Conservation (phyloP, 2,329 filamentous ascomycete species). For the Microdochium bolleyi region DNA sequence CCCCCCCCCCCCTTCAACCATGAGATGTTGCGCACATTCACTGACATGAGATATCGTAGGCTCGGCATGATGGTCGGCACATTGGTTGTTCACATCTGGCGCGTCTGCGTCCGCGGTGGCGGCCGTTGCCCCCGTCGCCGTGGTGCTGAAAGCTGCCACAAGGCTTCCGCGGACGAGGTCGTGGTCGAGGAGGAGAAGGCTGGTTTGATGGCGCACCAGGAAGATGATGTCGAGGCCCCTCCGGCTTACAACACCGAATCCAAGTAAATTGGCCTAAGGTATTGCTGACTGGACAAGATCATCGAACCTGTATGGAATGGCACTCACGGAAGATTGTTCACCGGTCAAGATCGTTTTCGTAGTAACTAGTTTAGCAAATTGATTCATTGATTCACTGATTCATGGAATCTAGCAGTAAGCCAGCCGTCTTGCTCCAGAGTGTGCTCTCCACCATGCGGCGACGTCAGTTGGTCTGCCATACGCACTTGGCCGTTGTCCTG, state of each 20-base stretch:
- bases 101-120: slow-evolving; percentile 37
- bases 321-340: too few relatives aligned
- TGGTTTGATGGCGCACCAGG: slow-evolving; percentile 33
- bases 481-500: too few relatives aligned
- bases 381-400: too few relatives aligned
- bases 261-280: neutral
- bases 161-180: slow-evolving; percentile 27
- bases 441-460: too few relatives aligned
- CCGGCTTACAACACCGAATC: slow-evolving; percentile 18
- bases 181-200: slow-evolving; percentile 39
- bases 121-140: slow-evolving; percentile 20
- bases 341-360: too few relatives aligned
- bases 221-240: slow-evolving; percentile 18
- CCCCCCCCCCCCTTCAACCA: neutral
- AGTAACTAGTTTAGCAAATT: too few relatives aligned
- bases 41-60: slow-evolving; percentile 16
- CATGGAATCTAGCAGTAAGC: too few relatives aligned
- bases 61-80: slow-evolving; percentile 61
- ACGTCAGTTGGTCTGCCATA: too few relatives aligned
- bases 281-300: too few relatives aligned
- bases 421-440: too few relatives aligned
- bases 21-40: slow-evolving; percentile 15
- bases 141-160: slow-evolving; percentile 20
- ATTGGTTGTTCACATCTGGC: slow-evolving; percentile 50
- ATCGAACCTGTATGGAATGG: too few relatives aligned